A percentile compares a stretch with the other conserved stretches of the same genome.
Evolutionary conservation across 352 stramenopile species (phyloP).

Genomic region (Globisporangium cystogenes): DNA sequence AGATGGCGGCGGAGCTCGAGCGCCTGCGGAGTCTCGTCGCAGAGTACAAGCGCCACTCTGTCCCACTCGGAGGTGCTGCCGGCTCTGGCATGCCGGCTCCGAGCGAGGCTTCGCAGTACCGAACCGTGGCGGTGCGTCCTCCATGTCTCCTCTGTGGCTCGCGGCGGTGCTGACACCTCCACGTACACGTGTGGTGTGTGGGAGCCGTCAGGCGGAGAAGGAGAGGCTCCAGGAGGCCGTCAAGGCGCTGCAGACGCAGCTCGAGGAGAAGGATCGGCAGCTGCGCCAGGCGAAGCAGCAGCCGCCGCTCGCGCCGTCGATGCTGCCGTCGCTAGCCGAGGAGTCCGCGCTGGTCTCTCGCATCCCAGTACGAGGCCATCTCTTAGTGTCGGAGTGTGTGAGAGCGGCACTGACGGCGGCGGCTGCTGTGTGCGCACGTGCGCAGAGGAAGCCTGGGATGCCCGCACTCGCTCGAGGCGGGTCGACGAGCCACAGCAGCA

Average conservation of each 20-base stretch:
- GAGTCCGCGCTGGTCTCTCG: slow-evolving; percentile 11
- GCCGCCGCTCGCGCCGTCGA: background rate
- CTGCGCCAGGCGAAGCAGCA: slow-evolving; percentile 14
- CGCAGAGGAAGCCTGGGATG: slow-evolving; percentile 22
- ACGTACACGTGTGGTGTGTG: background rate
- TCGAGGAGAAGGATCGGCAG: slow-evolving; percentile 62
- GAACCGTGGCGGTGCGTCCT: slow-evolving; percentile 34
- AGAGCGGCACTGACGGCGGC: background rate
- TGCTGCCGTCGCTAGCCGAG: background rate
- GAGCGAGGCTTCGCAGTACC: slow-evolving; percentile 49
- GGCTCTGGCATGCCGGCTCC: slow-evolving; percentile 30
- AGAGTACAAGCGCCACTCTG: slow-evolving; percentile 19
- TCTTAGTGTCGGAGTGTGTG: too few relatives aligned
- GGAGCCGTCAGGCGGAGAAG: slow-evolving; percentile 56
- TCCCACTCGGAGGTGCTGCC: background rate
- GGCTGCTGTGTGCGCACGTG: slow-evolving; percentile 1
- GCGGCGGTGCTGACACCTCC: background rate
- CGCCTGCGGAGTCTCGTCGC: slow-evolving; percentile 25
- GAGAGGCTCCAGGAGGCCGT: slow-evolving; percentile 52
- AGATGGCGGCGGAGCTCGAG: slow-evolving; percentile 35
- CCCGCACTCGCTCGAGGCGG: slow-evolving; percentile 1
- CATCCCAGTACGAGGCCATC: slow-evolving; percentile 32
- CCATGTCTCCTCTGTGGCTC: slow-evolving; percentile 1
- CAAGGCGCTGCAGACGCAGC: slow-evolving; percentile 39
- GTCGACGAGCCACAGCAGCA: slow-evolving; percentile 1